Base-by-base conservation (phyloP, 2,329 filamentous ascomycete species). In the Samsoniella hepiali region DNA sequence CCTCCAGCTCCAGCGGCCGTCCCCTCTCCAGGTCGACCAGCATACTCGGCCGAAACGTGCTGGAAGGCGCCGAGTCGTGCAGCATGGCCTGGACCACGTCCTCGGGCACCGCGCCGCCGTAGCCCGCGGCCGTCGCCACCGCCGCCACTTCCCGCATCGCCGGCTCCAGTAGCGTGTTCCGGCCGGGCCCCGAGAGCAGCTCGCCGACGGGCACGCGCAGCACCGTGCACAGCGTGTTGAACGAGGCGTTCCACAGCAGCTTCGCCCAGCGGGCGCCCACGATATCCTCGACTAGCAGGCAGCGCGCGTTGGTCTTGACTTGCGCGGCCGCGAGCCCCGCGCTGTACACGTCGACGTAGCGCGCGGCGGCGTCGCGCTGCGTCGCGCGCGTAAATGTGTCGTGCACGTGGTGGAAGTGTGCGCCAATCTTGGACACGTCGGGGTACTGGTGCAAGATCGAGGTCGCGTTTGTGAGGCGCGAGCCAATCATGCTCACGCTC, bases 211-310 rank as follows among this genome's bases (percentile, higher is more conserved):
- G 32, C 17, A 55, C 34, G 51, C 51, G 51, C 51, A 55, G 51
- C 27, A 55, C 51, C 32, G 51, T 55, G 51, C 51, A 55, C 36
- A 55, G 51, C 6, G 51, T 55, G 31, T 55, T 55, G 51, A 55
- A 55, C 32, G 51, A 36, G 29, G 51, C 51, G 51, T 55, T 36
- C 51, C 51, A 55, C 27, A 55, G 51, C 51, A 55, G 51, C 51
- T 55, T 55, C 51, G 51, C 32, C 51, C 51, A 55, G 31, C 51
- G 44, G 36, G 62, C 62, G 22, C 49, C 57, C 32, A 54, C 45
- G 49, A 64, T 64, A 36, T 64, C 62, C n/a, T 64, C 62, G 36
- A 64, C 62, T 11, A 64, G 62, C 56, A 59, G 55, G 49, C 62
- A 64, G 40, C 60, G 51, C 50, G 60, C 60, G 40, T 63, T 63